Conservation (phyloP, 768 basidiomycete genomes). For the Zangia roseola region DNA sequence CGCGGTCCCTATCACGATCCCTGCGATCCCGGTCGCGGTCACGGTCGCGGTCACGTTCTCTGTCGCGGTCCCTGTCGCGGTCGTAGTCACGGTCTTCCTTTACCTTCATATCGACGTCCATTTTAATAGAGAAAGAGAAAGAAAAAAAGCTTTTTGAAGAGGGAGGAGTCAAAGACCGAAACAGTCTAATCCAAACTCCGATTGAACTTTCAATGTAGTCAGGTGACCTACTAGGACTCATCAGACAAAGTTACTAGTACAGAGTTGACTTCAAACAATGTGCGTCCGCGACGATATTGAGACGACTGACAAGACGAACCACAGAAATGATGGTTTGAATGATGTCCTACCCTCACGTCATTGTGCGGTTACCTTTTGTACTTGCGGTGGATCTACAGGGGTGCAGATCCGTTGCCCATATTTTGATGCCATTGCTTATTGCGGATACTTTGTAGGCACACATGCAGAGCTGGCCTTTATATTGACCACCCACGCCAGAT, state of each 20-base stretch:
- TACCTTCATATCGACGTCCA: slow-evolving; percentile 82
- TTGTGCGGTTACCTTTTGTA: too few species aligned
- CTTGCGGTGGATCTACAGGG: not conserved
- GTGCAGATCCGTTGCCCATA: not conserved
- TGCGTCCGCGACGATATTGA: too few species aligned
- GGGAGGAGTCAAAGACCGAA: slow-evolving; percentile 12
- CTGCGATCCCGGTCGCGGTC: slow-evolving; percentile 34
- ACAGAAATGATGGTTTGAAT: too few species aligned
- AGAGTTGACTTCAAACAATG: too few species aligned
- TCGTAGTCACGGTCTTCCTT: slow-evolving; percentile 76
- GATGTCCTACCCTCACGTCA: too few species aligned
- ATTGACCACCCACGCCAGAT: slow-evolving; percentile 7
- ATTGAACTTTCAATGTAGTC: slow-evolving; percentile 9
- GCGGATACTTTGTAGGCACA: not conserved
- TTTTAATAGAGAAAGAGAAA: slow-evolving; percentile 28
- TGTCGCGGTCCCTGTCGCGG: slow-evolving; percentile 45
- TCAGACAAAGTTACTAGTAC: too few species aligned
- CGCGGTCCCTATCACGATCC: slow-evolving; percentile 42
- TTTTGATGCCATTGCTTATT: too few species aligned
- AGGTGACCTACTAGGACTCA: slow-evolving; percentile 17
- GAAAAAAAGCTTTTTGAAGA: slow-evolving; percentile 6
- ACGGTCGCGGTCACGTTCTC: slow-evolving; percentile 37
- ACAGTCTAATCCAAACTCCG: slow-evolving; percentile 17
- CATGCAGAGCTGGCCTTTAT: slow-evolving; percentile 3
- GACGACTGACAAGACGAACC: not conserved